These are phyloP conservation scores for Cardamine occulta DNA, from an alignment of 345 rosid species.

Conservation along the genomic window DNA sequence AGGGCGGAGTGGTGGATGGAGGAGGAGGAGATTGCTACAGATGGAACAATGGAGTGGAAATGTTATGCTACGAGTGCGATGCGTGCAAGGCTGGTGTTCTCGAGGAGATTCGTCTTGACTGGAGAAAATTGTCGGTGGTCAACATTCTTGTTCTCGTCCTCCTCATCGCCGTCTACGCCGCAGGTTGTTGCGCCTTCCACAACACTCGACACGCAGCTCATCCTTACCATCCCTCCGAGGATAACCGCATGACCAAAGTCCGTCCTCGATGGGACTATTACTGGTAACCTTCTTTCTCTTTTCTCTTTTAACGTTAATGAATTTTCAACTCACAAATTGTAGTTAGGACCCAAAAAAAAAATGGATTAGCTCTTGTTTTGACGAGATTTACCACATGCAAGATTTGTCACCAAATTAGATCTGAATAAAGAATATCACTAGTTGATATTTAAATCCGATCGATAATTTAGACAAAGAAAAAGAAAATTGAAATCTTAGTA, in stretches of 20 bases:
- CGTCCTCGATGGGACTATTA: conserved; percentile 83
- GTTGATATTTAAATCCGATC: too few relatives aligned
- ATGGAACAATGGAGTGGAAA: conserved; percentile 67
- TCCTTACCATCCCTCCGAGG: conserved; percentile 64
- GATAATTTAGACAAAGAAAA: too few relatives aligned
- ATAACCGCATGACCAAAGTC: conserved; percentile 72
- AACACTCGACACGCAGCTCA: conserved; percentile 72
- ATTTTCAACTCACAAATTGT: too few relatives aligned
- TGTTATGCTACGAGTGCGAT: conserved; percentile 90
- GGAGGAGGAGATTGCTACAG: conserved; percentile 79
- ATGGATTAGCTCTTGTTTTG: too few relatives aligned
- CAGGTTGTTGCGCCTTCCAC: conserved; percentile 87
- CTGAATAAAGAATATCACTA: background rate
- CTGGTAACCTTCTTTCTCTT: conserved; percentile 50
- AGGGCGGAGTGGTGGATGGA: conserved; percentile 50
- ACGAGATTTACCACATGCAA: background rate
- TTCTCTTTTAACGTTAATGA: too few relatives aligned
- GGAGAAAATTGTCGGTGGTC: conserved; percentile 83
- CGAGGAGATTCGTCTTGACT: conserved; percentile 73
- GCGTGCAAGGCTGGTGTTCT: conserved; percentile 95
- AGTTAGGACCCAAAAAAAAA: too few relatives aligned
- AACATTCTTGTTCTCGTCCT: conserved; percentile 69
- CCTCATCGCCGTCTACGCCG: conserved; percentile 68
- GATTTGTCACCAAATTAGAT: background rate
- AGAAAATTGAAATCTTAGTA: too few relatives aligned